Base-by-base conservation (phyloP, 352 stramenopile species). In the Thraustochytrium sp. region DNA sequence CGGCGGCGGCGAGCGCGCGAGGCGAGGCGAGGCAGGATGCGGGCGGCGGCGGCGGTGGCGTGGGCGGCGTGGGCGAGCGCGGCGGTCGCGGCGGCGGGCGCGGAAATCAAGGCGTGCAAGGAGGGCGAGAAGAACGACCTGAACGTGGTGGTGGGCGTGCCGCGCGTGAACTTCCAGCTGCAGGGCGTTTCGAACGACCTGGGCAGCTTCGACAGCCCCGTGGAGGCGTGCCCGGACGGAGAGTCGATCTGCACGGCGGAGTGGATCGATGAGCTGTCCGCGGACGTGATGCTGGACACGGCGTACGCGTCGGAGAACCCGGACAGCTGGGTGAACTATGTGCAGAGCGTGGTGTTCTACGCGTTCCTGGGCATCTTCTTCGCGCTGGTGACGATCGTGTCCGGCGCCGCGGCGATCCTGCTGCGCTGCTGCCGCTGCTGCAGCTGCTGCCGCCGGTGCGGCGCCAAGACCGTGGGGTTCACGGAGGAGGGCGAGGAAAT, bases 41-140 rank as follows among this genome's bases (percentile, higher is more conserved):
- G 42, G 42, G 42, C 42, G 42, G 5, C 16, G 5, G 42, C 42
- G 42, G 42, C 42, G 5, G 42, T 49, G 5, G 42, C 23, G 8
- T 5, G 5, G 54, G 34, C 54, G 34, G 54, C 34, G 34, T 8
- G 26, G 8, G 26, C 34, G 26, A n/a, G 8, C 11, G 38, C 18
- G 23, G 23, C 44, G n/a, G 23, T 53, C 5, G 16, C 3, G 18
- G 23, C 44, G 38, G 36, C 29, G 26, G 68, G 11, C 44, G 11
- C 31, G 8, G 68, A 63, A 16, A 21, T 80, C 37, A 64, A 61
- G 42, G 48, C 68, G n/a, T 80, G 68, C 68, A 40, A 8, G n/a
- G 46, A 8, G n/a, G 46, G 34, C 13, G 51, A 63, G 21, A 80
- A 68, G 23, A 80, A 53, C 16, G 68, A 80, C 68, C 31, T 80